phyloP scores from a whole-genome alignment of 306 rosid genomes.

The Comarum palustre region DNA sequence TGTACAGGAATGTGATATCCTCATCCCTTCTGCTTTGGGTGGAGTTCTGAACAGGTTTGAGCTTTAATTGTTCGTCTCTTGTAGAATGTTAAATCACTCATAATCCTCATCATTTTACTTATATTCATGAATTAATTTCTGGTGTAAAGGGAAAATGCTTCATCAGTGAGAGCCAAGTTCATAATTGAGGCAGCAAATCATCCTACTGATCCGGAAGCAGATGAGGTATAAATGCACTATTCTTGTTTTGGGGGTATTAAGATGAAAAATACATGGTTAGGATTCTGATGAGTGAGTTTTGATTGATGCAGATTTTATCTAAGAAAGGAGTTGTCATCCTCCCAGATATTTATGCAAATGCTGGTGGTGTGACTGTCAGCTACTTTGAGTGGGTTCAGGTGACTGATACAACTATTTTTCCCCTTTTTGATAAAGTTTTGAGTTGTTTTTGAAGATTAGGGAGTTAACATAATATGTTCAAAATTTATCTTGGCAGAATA shows the following conservation, averaged over 20 bases:
- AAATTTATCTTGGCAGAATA: conserved; percentile 32
- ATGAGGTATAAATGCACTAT: conserved; percentile 34
- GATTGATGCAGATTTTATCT: conserved; percentile 45
- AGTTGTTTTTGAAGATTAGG: not conserved
- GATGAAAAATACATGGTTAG: not conserved
- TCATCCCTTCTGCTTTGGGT: conserved; percentile 58
- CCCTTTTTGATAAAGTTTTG: not conserved
- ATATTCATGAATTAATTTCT: not conserved
- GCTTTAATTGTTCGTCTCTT: conserved; percentile 11
- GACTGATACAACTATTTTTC: not conserved
- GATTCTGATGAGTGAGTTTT: conserved; percentile 15
- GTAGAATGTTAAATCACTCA: not conserved
- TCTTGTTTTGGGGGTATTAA: not conserved
- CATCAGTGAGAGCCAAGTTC: conserved; percentile 50
- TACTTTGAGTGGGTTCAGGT: conserved; percentile 71
- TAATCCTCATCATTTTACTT: not conserved
- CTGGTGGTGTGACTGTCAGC: conserved; percentile 62
- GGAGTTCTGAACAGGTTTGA: conserved; percentile 59
- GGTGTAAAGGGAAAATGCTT: conserved; percentile 50
- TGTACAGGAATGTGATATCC: conserved; percentile 52
- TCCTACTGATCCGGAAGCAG: conserved; percentile 62
- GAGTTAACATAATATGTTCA: not conserved
- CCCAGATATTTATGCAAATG: conserved; percentile 50
- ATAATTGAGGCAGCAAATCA: conserved; percentile 61
- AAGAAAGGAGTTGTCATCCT: conserved; percentile 53